Evolutionary conservation across 345 rosid genomes (phyloP), one percentile per base, ranked within the genome.

Genomic region (Mallotus nudiflorus): DNA sequence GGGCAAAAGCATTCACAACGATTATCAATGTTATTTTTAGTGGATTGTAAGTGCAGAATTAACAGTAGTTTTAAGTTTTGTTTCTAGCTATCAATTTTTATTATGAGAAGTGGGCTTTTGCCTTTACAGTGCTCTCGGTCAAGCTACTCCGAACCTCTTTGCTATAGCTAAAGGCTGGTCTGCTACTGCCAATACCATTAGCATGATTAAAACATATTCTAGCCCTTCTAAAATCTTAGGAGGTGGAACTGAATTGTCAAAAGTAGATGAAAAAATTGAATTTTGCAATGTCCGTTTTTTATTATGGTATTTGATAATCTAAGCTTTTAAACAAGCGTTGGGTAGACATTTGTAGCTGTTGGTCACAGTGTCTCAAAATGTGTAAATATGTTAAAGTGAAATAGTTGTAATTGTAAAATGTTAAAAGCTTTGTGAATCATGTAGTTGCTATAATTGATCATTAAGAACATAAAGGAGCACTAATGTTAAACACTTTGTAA

Each of bases 311-410:
- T 93, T 28, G 90, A 90, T 62, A 80, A 82, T 62, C 78, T 92
- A 73, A 87, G 89, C 84, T 85, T 93, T 66, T 72, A 84, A 9
- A 62, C 89, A 29, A 59, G 49, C 67, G 85, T 96, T 44, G 89
- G 89, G 71, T 82, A 86, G 76, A 90, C 86, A 0, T 76, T 81
- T 73, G 96, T 93, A 1, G 74, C 87, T 69, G 95, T 90, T 5
- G 98, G 98, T 71, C 91, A 91, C 0, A 92, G 98, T 35, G 98
- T 96, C 40, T 88, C 98, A 6, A n/a, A n/a, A n/a, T n/a, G n/a
- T n/a, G n/a, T n/a, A n/a, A n/a, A n/a, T n/a, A n/a, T n/a, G n/a
- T n/a, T n/a, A n/a, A n/a, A n/a, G n/a, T n/a, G n/a, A n/a, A n/a
- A n/a, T n/a, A n/a, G n/a, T n/a, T n/a, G n/a, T n/a, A n/a, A n/a